Conservation (phyloP, 331 rosid species). For the Pyracantha coccinea region DNA sequence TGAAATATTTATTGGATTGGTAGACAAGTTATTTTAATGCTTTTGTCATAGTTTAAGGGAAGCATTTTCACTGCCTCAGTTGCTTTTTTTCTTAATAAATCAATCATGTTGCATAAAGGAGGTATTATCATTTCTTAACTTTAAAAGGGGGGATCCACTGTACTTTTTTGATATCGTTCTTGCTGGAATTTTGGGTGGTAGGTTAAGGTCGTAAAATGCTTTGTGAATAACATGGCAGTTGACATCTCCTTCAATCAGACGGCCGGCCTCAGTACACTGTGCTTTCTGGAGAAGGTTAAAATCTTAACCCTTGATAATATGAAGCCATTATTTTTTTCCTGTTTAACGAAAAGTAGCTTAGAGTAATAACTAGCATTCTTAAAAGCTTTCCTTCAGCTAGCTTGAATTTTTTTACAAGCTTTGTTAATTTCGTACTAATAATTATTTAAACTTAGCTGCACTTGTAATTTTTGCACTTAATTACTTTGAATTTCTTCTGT, state of each 20-base stretch:
- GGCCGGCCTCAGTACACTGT: conserved; percentile 82
- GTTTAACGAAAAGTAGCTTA: not conserved
- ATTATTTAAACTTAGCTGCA: not conserved
- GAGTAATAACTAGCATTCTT: not conserved
- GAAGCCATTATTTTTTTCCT: not conserved
- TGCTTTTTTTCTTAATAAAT: not conserved
- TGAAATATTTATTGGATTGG: not conserved
- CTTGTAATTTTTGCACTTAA: not conserved
- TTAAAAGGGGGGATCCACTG: not conserved
- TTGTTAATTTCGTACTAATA: not conserved
- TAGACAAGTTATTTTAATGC: not conserved
- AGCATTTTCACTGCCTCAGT: not conserved
- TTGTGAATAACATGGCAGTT: conserved; percentile 64
- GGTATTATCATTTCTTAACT: not conserved
- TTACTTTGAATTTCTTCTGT: not conserved
- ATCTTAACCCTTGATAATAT: not conserved
- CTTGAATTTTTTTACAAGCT: not conserved
- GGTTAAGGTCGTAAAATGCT: conserved; percentile 89
- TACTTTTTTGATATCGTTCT: not conserved
- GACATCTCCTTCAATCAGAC: conserved; percentile 92
- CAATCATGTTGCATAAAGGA: not conserved
- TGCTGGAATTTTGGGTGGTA: conserved; percentile 29
- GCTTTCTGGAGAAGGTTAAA: conserved; percentile 87
- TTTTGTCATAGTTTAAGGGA: not conserved
- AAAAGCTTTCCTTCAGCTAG: not conserved